A percentile compares a stretch with the other conserved stretches of the same genome.
Evolutionary conservation across 1,139 yeast species (phyloP).

Genomic region (Debaryomyces subglobosus): DNA sequence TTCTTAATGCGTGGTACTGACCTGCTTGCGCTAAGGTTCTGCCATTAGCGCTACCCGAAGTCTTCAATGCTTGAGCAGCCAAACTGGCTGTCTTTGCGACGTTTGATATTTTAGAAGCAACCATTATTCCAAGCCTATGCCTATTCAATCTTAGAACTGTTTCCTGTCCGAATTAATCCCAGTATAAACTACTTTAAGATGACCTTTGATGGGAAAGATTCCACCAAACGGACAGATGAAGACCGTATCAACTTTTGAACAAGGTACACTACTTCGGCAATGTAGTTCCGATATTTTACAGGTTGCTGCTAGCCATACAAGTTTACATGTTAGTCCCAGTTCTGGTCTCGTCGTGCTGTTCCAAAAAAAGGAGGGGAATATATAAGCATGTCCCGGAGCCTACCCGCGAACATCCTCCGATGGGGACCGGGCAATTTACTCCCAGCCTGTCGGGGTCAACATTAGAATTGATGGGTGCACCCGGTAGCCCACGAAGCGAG

Average conservation of each 20-base stretch:
- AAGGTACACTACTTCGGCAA: constrained; percentile 6
- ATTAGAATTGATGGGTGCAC: neutral
- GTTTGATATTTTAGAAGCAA: constrained; percentile 35
- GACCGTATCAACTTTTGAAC: constrained; percentile 16
- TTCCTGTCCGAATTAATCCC: neutral
- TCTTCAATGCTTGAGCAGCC: constrained; percentile 45
- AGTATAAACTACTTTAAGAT: neutral
- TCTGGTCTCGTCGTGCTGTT: too few relatives aligned
- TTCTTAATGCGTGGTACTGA: constrained; percentile 42
- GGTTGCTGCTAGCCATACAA: neutral
- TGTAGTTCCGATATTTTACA: constrained; percentile 5
- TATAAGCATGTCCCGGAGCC: neutral
- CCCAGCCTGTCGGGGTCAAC: neutral
- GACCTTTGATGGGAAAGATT: neutral
- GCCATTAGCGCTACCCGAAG: constrained; percentile 20
- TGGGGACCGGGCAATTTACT: neutral
- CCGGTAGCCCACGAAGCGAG: constrained; percentile 4
- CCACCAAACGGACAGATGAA: constrained; percentile 19
- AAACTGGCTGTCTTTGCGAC: constrained; percentile 52
- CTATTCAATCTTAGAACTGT: constrained; percentile 4
- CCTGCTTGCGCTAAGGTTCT: constrained; percentile 32
- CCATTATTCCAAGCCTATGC: constrained; percentile 19
- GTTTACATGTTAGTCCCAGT: too few relatives aligned
- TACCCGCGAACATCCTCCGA: neutral
- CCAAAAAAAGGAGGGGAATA: neutral